Percentiles rank a stretch among this genome's conserved stretches.
Conservation (phyloP, 176 grass and related monocot species). For the Cymbopogon citratus region DNA sequence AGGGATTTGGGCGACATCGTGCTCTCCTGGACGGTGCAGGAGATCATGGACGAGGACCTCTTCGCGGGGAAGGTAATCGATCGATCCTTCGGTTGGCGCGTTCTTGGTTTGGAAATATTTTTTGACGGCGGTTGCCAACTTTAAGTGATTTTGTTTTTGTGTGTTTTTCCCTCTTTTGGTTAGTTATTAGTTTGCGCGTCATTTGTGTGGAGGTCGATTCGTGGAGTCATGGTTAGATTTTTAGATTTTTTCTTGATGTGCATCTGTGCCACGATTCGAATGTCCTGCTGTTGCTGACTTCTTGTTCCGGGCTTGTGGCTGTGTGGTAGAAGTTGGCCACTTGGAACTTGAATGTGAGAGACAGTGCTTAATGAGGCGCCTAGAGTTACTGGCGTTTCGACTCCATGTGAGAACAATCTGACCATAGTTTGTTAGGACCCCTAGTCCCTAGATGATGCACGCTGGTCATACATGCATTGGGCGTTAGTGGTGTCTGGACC, state of each 20-base stretch:
- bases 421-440: not conserved
- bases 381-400: too few species aligned
- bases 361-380: not conserved
- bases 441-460: not conserved
- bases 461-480: not conserved
- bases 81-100: not conserved
- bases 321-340: not conserved
- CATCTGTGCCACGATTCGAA: not conserved
- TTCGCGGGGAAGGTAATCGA: conserved; percentile 34
- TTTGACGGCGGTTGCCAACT: not conserved
- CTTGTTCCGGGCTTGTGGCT: not conserved
- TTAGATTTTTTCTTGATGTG: too few species aligned
- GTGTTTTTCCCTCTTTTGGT: too few species aligned
- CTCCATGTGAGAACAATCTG: not conserved
- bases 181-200: too few species aligned
- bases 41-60: conserved; percentile 35
- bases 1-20: conserved; percentile 39
- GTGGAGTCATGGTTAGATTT: too few species aligned
- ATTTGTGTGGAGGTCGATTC: too few species aligned
- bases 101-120: not conserved
- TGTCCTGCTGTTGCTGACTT: not conserved
- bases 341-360: not conserved
- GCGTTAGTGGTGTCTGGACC: not conserved
- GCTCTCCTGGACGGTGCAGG: conserved; percentile 48
- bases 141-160: not conserved